These are phyloP conservation scores for Sporothrix pseudoabietina DNA, from an alignment of 2,329 filamentous ascomycete species.

Conservation along the genomic window DNA sequence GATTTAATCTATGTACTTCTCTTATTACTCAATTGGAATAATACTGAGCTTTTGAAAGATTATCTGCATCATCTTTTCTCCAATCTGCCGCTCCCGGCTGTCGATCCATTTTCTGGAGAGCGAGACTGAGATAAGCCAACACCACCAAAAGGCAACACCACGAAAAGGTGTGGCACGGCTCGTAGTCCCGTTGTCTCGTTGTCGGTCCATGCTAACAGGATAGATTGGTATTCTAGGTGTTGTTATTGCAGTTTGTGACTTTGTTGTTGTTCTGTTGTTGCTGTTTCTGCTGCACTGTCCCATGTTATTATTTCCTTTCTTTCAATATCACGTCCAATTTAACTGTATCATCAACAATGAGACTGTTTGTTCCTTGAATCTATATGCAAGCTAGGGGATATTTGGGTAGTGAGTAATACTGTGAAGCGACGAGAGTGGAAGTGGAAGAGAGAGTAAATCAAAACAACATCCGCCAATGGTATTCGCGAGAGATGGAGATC, in stretches of 20 bases:
- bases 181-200: neutral
- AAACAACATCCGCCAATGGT: constrained; percentile 10
- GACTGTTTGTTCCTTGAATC: neutral
- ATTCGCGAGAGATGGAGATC: neutral
- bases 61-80: neutral
- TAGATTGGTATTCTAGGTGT: constrained; percentile 20
- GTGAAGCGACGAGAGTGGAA: neutral
- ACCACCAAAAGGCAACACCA: neutral
- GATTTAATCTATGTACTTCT: neutral
- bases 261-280: neutral
- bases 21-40: neutral
- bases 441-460: neutral
- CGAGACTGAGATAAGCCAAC: neutral
- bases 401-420: neutral
- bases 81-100: constrained; percentile 2
- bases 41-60: neutral
- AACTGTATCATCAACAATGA: neutral
- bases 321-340: neutral
- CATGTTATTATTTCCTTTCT: neutral
- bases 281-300: neutral
- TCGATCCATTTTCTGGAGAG: neutral
- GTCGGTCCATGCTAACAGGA: neutral
- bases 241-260: neutral
- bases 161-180: neutral
- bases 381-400: constrained; percentile 18